Conservation (phyloP, 2,329 filamentous ascomycete species). For the Zymoseptoria crescenta region DNA sequence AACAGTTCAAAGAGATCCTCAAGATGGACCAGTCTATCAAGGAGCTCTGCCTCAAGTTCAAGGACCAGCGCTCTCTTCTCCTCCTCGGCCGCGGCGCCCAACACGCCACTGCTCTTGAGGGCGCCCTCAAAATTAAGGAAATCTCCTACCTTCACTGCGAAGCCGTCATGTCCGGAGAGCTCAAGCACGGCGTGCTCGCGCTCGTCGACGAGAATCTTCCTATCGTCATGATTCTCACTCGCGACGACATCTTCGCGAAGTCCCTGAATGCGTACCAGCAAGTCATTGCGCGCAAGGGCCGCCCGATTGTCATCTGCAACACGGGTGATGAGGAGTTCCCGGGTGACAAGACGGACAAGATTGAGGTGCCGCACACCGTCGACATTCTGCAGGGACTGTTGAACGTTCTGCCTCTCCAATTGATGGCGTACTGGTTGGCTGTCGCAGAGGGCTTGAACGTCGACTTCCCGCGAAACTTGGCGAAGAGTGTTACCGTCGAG, state of each 20-base stretch:
- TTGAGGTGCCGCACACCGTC: slow-evolving; percentile 92
- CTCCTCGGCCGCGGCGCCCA: slow-evolving; percentile 91
- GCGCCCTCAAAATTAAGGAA: slow-evolving; percentile 98
- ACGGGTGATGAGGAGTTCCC: slow-evolving; percentile 81
- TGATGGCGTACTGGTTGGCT: slow-evolving; percentile 98
- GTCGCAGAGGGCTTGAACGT: slow-evolving; percentile 94
- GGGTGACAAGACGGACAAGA: slow-evolving; percentile 82
- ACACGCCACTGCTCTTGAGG: slow-evolving; percentile 94
- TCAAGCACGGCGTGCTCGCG: slow-evolving; percentile 97
- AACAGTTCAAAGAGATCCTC: slow-evolving; percentile 86
- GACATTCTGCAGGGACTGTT: slow-evolving; percentile 93
- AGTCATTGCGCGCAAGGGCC: slow-evolving; percentile 91
- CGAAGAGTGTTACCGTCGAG: slow-evolving; percentile 98
- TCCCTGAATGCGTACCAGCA: slow-evolving; percentile 99
- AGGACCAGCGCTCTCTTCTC: slow-evolving; percentile 93
- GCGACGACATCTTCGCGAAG: slow-evolving; percentile 93
- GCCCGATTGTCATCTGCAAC: slow-evolving; percentile 99
- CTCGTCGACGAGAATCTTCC: slow-evolving; percentile 97
- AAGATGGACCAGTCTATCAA: slow-evolving; percentile 91
- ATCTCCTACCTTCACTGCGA: slow-evolving; percentile 99
- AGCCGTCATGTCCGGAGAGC: slow-evolving; percentile 98
- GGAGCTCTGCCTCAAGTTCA: slow-evolving; percentile 86
- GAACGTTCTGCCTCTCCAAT: slow-evolving; percentile 93
- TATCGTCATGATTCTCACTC: slow-evolving; percentile 98
- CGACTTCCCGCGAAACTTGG: slow-evolving; percentile 96